Evolutionary conservation across 106 monocot genomes (phyloP), one percentile per base, ranked within the genome.

Genomic region (Xerophyta viscosa): DNA sequence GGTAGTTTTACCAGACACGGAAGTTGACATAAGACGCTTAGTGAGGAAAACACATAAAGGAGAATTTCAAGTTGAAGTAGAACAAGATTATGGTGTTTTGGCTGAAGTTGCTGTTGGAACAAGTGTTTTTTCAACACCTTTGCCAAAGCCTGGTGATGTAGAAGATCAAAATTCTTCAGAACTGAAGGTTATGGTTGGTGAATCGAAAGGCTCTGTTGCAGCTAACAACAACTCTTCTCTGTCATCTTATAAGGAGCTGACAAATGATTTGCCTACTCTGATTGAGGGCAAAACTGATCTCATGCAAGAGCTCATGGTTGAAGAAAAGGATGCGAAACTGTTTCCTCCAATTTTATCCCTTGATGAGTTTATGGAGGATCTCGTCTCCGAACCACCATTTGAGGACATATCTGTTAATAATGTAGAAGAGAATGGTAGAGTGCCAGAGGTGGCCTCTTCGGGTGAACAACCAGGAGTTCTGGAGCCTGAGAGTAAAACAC

Each of bases 1-100:
- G 89, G 79, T 89, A 30, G 74, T 90, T 0, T 58, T 98, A 18
- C 82, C 75, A 37, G 86, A 86, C 58, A 54, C 66, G 20, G 77
- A 85, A 26, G 70, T 88, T 45, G 85, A 90, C 59, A 44, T 72
- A 13, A 81, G 96, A 25, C 82, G 90, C 4, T 18, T 89, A 74
- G 98, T 98, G 45, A 98, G 63, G 61, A 98, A 98, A 62, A 98
- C 89, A 24, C 98, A 98, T 58, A 98, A 98, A 75, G 98, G 98
- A 55, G 98, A 98, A 30, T 70, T 83, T 74, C 86, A 79, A 52
- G 85, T 98, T 42, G 89, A 90, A 65, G 63, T 86, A 57, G 90
- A 98, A 46, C 77, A 67, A 26, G 71, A 82, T 64, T 86, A 90
- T 48, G 56, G 27, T 49, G 58, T 59, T 44, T 71, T 70, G 4